Evolutionary conservation across 2,329 filamentous ascomycete species (phyloP), one percentile per base, ranked within the genome.

Genomic region (Sphaerulina musiva): DNA sequence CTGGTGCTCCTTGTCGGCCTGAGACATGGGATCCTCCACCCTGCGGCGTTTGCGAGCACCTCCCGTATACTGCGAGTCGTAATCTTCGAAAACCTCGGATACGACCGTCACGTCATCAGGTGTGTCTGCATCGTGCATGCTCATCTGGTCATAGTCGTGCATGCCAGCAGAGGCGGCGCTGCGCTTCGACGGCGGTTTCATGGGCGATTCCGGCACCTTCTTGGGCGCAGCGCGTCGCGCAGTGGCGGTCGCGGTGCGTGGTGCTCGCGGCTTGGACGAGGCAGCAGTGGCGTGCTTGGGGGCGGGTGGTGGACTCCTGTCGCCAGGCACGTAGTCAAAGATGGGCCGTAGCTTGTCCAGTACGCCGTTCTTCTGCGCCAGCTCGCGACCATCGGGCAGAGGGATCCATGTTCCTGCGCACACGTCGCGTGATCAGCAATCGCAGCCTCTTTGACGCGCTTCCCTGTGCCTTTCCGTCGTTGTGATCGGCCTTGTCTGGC

Each of bases 351-450:
- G 78, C 65, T 89, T 88, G 41, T 95, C 86, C 62, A 90, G 84
- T 49, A 95, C 80, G 60, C 87, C 87, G 70, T 97, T 95, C 63
- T 91, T 86, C 62, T 87, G 84, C 36, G 93, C 93, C 34, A 98
- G 83, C 58, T 81, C 75, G 62, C 90, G 83, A 53, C 90, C 93
- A 59, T 88, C 83, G 11, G 84, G 79, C 6, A 98, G 80, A 6
- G 93, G 93, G 47, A 98, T 93, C 91, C 93, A 98, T 48, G 93
- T 98, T 66, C 93, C 88, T 91, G 31, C 42, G 47, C 48, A 47
- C 42, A 39, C 41, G 44, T 20, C 14, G 17, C 23, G n/a, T 40
- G 36, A 40, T 56, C 50, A 56, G 54, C 49, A 56, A 56, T 44
- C 54, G n/a, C 17, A 20, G n/a, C 39, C 11, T 44, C 41, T 23